A percentile compares a stretch with the other conserved stretches of the same genome.
phyloP scores from a whole-genome alignment of 345 rosid species.

The Arabidopsis suecica region DNA sequence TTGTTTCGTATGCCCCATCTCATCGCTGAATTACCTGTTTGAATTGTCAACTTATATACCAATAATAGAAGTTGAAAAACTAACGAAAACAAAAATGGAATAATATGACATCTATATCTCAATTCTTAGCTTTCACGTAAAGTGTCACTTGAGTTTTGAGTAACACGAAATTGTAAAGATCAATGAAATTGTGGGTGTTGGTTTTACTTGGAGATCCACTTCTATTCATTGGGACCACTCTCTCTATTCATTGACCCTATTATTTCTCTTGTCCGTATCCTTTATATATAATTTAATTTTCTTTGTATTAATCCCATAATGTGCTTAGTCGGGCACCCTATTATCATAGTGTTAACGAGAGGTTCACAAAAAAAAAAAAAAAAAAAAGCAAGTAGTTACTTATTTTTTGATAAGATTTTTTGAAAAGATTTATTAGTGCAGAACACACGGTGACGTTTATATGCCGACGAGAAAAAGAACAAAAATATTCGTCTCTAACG shows the following conservation, averaged over 20 bases:
- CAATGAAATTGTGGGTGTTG: conserved; percentile 46
- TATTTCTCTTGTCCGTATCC: background rate
- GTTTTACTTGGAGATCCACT: conserved; percentile 46
- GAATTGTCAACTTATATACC: conserved; percentile 5
- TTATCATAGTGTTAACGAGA: background rate
- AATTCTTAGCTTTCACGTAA: conserved; percentile 71
- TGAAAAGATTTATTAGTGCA: background rate
- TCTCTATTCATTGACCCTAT: conserved; percentile 30
- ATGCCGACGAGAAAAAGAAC: conserved; percentile 9
- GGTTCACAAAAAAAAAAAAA: background rate
- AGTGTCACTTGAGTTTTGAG: conserved; percentile 52
- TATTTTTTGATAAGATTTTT: too few species aligned
- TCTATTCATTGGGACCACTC: conserved; percentile 58
- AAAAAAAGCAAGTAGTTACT: too few species aligned
- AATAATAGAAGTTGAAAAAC: background rate
- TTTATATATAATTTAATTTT: background rate
- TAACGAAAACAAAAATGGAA: conserved; percentile 1
- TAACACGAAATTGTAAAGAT: conserved; percentile 42
- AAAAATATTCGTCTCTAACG: conserved; percentile 2
- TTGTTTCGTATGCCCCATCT: background rate
- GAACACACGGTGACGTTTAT: background rate
- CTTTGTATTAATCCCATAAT: background rate
- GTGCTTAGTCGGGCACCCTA: conserved; percentile 3
- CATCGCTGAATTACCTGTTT: conserved; percentile 4
- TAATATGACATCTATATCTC: background rate